Base-by-base conservation (phyloP, 2,329 filamentous ascomycete genomes). In the Boeremia lycopersici region DNA sequence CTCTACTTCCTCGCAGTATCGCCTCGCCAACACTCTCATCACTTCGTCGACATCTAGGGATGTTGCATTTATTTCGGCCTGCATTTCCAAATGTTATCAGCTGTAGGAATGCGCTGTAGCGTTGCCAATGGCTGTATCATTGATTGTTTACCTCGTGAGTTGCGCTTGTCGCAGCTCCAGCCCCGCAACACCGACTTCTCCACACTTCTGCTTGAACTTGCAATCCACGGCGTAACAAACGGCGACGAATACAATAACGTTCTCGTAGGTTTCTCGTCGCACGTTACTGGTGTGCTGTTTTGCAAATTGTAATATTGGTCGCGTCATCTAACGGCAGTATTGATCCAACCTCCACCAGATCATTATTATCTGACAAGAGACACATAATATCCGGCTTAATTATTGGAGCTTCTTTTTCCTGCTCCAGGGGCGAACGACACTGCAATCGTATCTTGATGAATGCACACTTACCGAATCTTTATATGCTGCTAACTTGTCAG, bases 181-280 rank as follows among this genome's bases (percentile, higher is more conserved):
- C 52, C 52, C 52, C 52, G 43, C 52, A 50, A 49, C 52, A 46
- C 34, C 46, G 35, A 50, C 46, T 55, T 55, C 52, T 55, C 52
- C 52, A 49, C 52, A 50, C 46, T 55, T 47, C 3, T 23, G 19
- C 19, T 23, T 23, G 2, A 5, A 23, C 19, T 23, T 23, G 19
- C 19, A 23, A 23, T 23, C 19, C 19, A 23, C 19, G 19, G 19
- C 19, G 19, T 23, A 23, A 23, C 19, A 23, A 23, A 23, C 19
- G 19, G 19, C 19, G 5, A 23, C 19, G 19, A 23, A 23, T 33
- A 28, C 12, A 26, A 38, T 23, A 25, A 41, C 19, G 5, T 23
- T 2, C 19, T 23, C 19, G 5, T 23, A 23, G 19, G 19, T 23
- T 23, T 2, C 19, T 23, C 19, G 19, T 23, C 19, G 19, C 19